Evolutionary conservation across 163 green algal species (phyloP), one percentile per base, ranked within the genome.

Genomic region (Scenedesmus sp.): DNA sequence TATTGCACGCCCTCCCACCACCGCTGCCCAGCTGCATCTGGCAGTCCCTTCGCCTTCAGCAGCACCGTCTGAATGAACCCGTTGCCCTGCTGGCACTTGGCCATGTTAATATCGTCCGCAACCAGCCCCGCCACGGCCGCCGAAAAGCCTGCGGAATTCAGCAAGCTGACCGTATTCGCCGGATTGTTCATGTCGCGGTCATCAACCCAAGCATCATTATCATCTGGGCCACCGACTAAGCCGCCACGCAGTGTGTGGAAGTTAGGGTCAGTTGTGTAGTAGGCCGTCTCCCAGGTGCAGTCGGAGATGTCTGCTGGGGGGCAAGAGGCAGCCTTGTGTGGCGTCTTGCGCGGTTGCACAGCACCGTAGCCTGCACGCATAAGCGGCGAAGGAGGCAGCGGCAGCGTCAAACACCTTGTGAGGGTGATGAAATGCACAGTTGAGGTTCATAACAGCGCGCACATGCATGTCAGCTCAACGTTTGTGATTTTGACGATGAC

Each of bases 11-110:
- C 70, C 70, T 79, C 70, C 70, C 70, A 79, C 70, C 70, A 91
- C 73, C 87, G 87, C 87, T 86, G 74, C 1, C 87, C 87, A 10
- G 87, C 87, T 7, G 87, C 87, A 8, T 91, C 87, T 9, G 87
- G 87, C 55, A 57, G 34, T 1, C 88, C 88, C 62, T 88, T 62
- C n/a, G 59, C 34, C 88, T 92, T 92, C 59, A 87, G 88, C 26
- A 62, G 26, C 20, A 92, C 52, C 9, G 59, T 88, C 88, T 92
- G 88, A 59, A 92, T 92, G 62, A 92, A 88, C 7, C 88, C 88
- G 79, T 92, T 87, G 79, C 88, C 88, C 88, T 92, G 88, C 88
- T 92, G 77, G 88, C 88, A 92, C 88, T 92, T 92, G 55, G 88
- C 88, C 88, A 92, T 87, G 79, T 92, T 92, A 77, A 92, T 83